Evolutionary conservation across 2,329 filamentous ascomycete genomes (phyloP).

Genomic region (Fusarium lateritium): DNA sequence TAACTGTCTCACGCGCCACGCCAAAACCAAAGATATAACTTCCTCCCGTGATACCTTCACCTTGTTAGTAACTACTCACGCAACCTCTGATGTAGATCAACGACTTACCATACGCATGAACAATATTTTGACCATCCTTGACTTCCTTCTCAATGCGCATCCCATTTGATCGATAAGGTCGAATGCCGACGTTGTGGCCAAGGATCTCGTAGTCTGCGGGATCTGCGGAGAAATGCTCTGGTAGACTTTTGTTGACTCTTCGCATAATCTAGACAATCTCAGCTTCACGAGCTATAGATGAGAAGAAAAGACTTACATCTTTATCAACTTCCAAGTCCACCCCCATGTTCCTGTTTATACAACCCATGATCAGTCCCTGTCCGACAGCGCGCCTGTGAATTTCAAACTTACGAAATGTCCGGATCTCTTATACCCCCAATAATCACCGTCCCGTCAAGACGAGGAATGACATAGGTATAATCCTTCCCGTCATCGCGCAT

Average conservation of each 20-base stretch:
- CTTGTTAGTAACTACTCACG: neutral
- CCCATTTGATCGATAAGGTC: neutral
- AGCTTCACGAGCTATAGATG: neutral
- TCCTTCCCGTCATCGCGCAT: constrained; percentile 7
- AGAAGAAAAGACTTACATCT: neutral
- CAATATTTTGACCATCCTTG: constrained; percentile 15
- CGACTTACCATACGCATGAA: constrained; percentile 17
- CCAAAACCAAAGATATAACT: constrained; percentile 19
- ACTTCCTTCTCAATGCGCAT: constrained; percentile 3
- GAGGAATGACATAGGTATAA: constrained; percentile 10
- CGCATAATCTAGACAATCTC: neutral
- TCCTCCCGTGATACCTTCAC: constrained; percentile 13
- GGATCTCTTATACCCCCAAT: neutral
- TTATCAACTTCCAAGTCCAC: neutral
- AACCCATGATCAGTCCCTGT: neutral
- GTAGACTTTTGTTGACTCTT: neutral
- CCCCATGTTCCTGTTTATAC: neutral
- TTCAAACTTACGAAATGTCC: neutral
- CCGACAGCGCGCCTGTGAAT: neutral
- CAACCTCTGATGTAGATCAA: neutral
- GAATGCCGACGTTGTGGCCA: constrained; percentile 7
- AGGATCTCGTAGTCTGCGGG: constrained; percentile 5
- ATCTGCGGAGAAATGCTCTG: neutral
- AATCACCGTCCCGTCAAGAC: constrained; percentile 18
- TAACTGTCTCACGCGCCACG: constrained; percentile 2